phyloP scores from a whole-genome alignment of 164 flowering plant species.

The Saururus chinensis region DNA sequence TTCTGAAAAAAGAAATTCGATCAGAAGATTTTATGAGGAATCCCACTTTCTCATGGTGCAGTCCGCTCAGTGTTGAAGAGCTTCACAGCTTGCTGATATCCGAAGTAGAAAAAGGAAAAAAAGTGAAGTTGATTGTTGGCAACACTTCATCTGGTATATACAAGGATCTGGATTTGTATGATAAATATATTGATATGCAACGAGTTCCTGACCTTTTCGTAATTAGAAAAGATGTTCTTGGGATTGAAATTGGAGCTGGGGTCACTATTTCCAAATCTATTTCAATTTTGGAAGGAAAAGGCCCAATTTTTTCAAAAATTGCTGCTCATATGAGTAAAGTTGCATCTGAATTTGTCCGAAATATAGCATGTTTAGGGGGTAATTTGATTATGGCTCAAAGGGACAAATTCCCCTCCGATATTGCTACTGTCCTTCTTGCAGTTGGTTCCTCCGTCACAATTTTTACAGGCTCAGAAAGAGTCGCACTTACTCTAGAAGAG shows the following conservation, averaged over 20 bases:
- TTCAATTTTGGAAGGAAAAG: slow-evolving; percentile 32
- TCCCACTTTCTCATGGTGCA: slow-evolving; percentile 46
- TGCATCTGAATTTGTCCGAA: slow-evolving; percentile 59
- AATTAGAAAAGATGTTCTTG: slow-evolving; percentile 36
- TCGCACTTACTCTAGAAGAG: slow-evolving; percentile 51
- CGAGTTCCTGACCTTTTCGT: slow-evolving; percentile 58
- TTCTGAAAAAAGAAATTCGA: slow-evolving; percentile 39
- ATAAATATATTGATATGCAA: slow-evolving; percentile 59
- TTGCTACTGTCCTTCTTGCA: slow-evolving; percentile 76
- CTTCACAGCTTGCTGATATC: slow-evolving; percentile 28
- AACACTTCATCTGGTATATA: slow-evolving; percentile 73
- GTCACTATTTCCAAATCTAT: slow-evolving; percentile 69
- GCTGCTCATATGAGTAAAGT: slow-evolving; percentile 76
- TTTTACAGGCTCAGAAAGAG: slow-evolving; percentile 21
- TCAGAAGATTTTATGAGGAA: background rate
- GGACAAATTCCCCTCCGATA: slow-evolving; percentile 71
- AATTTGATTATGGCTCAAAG: slow-evolving; percentile 85
- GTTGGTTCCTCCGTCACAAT: slow-evolving; percentile 41
- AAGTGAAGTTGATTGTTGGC: slow-evolving; percentile 54
- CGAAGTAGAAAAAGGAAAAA: slow-evolving; percentile 5
- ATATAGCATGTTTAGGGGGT: slow-evolving; percentile 84
- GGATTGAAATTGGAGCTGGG: slow-evolving; percentile 71
- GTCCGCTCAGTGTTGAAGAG: slow-evolving; percentile 44
- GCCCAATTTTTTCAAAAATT: slow-evolving; percentile 40
- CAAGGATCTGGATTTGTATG: slow-evolving; percentile 41